Evolutionary conservation across 495 filamentous ascomycete genomes (phyloP).

Genomic region (Cetradonia linearis): DNA sequence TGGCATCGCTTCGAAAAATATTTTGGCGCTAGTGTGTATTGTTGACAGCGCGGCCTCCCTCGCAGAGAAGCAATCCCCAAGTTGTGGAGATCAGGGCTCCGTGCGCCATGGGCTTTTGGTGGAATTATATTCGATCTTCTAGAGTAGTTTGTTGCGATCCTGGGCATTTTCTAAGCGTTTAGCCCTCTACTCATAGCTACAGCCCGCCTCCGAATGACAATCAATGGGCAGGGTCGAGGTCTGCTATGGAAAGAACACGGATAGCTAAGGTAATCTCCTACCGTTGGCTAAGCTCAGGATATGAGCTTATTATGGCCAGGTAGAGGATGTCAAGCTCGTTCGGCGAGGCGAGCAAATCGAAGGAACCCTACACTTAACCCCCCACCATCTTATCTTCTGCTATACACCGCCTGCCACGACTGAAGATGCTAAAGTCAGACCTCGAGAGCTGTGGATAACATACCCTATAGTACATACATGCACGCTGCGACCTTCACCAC

Average conservation of each 20-base stretch:
- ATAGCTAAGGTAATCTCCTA: conserved; percentile 40
- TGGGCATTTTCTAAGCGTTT: not conserved
- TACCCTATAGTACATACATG: conserved; percentile 82
- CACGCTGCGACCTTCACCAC: conserved; percentile 58
- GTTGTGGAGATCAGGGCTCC: no score
- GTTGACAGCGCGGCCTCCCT: not conserved
- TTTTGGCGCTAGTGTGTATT: conserved; percentile 7
- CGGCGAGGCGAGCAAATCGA: conserved; percentile 50
- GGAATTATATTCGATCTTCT: not conserved
- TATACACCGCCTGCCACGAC: conserved; percentile 33
- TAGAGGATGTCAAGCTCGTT: conserved; percentile 55
- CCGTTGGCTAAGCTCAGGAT: not conserved
- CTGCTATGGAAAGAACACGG: conserved; percentile 45
- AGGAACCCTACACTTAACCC: conserved; percentile 53
- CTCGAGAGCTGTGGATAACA: conserved; percentile 82
- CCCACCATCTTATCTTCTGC: conserved; percentile 57
- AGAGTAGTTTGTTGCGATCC: no score
- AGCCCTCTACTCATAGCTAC: not conserved
- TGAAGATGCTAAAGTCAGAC: conserved; percentile 35
- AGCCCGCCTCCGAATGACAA: not conserved
- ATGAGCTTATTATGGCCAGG: conserved; percentile 31
- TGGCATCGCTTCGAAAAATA: conserved; percentile 14
- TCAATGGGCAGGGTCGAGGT: not conserved
- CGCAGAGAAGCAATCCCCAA: not conserved
- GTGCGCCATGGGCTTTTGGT: not conserved